These are phyloP conservation scores for Trichoderma citrinoviride DNA, from an alignment of 2,329 filamentous ascomycete genomes.

Conservation along the genomic window DNA sequence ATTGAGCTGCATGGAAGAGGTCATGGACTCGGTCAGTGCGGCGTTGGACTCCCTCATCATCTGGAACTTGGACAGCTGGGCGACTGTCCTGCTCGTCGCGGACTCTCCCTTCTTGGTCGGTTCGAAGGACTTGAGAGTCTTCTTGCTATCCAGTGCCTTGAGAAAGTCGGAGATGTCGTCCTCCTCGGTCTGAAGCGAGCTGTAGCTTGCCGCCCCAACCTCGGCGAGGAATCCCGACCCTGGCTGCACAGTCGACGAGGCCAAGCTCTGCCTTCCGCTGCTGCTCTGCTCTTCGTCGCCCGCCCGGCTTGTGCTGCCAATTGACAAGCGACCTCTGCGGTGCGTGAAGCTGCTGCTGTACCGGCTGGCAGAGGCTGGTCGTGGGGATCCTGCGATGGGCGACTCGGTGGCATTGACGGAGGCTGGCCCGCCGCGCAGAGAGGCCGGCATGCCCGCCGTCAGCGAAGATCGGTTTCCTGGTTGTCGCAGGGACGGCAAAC, in stretches of 20 bases:
- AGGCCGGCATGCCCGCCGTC: constrained; percentile 72
- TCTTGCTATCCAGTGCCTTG: constrained; percentile 82
- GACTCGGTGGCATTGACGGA: constrained; percentile 60
- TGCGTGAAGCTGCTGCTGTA: constrained; percentile 96
- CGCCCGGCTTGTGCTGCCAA: constrained; percentile 66
- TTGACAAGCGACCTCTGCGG: constrained; percentile 73
- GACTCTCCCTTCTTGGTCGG: constrained; percentile 64
- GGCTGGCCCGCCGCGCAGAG: constrained; percentile 61
- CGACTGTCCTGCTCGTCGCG: constrained; percentile 70
- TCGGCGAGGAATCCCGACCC: constrained; percentile 78
- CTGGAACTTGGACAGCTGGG: constrained; percentile 81
- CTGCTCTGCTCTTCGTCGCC: constrained; percentile 71
- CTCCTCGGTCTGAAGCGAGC: constrained; percentile 72
- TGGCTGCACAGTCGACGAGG: constrained; percentile 67
- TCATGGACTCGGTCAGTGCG: constrained; percentile 87
- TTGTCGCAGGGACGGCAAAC: constrained; percentile 46
- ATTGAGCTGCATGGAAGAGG: constrained; percentile 81
- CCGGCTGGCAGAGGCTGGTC: constrained; percentile 71
- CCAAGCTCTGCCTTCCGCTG: constrained; percentile 75
- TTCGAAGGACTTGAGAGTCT: constrained; percentile 80
- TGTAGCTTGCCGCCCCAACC: constrained; percentile 62
- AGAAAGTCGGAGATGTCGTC: constrained; percentile 93
- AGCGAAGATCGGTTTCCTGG: constrained; percentile 69
- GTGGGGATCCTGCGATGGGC: constrained; percentile 72
- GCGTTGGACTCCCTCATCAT: constrained; percentile 87